A percentile compares a stretch with the other conserved stretches of the same genome.
phyloP scores from a whole-genome alignment of 305 asterid species.

The Fraxinus sp. region DNA sequence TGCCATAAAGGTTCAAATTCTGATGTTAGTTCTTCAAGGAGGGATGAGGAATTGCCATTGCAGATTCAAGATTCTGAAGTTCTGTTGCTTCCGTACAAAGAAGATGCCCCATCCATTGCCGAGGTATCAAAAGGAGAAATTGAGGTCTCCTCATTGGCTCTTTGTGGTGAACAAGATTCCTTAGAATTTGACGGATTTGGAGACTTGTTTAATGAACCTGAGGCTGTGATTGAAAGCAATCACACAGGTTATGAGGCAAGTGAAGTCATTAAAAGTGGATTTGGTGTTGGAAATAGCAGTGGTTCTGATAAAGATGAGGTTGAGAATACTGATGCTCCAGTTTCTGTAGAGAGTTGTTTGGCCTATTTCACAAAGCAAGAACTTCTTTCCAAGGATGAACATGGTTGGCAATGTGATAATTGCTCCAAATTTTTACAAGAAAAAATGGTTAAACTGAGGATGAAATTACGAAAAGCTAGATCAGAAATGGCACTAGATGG shows the following conservation, averaged over 20 bases:
- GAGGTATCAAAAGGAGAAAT: constrained; percentile 31
- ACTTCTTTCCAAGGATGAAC: constrained; percentile 75
- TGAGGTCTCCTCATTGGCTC: constrained; percentile 34
- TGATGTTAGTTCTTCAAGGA: constrained; percentile 31
- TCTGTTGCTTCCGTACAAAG: constrained; percentile 52
- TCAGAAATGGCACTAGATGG: constrained; percentile 31
- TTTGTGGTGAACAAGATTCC: constrained; percentile 43
- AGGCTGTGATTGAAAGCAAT: constrained; percentile 36
- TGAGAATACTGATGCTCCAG: constrained; percentile 77
- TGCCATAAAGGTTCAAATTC: constrained; percentile 30
- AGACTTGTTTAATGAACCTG: constrained; percentile 78
- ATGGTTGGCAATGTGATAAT: constrained; percentile 92
- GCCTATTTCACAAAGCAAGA: constrained; percentile 72
- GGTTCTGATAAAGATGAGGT: constrained; percentile 90
- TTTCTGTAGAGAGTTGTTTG: constrained; percentile 85
- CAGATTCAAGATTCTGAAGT: constrained; percentile 46
- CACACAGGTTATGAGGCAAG: constrained; percentile 37
- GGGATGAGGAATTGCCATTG: constrained; percentile 42
- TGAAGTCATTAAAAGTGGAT: constrained; percentile 38
- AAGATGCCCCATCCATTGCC: constrained; percentile 39
- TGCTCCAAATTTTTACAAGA: constrained; percentile 70
- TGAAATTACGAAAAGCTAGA: constrained; percentile 33
- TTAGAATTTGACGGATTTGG: constrained; percentile 68
- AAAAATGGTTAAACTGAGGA: constrained; percentile 35
- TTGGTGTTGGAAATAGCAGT: constrained; percentile 45